Evolutionary conservation across 257 asterid species (phyloP).

Genomic region (Scutellaria barbata): DNA sequence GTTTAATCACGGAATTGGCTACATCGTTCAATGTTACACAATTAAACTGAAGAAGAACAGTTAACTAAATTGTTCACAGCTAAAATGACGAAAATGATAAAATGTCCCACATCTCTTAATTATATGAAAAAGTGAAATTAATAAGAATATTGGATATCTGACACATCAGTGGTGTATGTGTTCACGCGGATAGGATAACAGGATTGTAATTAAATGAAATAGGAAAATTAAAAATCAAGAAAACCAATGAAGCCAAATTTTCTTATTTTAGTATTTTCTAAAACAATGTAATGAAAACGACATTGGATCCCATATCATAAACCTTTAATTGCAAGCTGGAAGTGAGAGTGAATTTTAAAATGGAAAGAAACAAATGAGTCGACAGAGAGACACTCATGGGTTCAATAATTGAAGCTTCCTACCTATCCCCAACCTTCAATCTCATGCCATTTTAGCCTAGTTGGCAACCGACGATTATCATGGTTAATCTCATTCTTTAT

Average conservation of each 20-base stretch:
- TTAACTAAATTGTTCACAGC: neutral
- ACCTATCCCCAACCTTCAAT: conserved; percentile 30
- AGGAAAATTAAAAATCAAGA: neutral
- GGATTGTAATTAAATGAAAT: too few relatives aligned
- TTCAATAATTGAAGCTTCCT: conserved; percentile 43
- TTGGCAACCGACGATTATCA: conserved; percentile 40
- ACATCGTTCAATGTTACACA: neutral
- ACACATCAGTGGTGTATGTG: too few relatives aligned
- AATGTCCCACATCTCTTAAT: too few relatives aligned
- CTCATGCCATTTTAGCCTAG: conserved; percentile 35
- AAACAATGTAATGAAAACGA: conserved; percentile 1
- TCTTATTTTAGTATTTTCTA: neutral
- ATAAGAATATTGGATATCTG: too few relatives aligned
- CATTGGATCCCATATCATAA: conserved; percentile 37
- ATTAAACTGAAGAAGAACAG: neutral
- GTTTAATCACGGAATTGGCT: neutral
- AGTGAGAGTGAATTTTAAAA: conserved; percentile 15
- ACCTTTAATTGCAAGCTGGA: conserved; percentile 23
- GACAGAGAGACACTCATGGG: conserved; percentile 33
- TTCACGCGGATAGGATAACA: too few relatives aligned
- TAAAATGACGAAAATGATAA: too few relatives aligned
- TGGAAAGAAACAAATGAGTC: conserved; percentile 27
- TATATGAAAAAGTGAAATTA: too few relatives aligned
- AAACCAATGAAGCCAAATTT: neutral
- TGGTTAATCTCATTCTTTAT: conserved; percentile 38